Evolutionary conservation across 108 stramenopile species (phyloP).

Genomic region (Mediolabrus comicus): DNA sequence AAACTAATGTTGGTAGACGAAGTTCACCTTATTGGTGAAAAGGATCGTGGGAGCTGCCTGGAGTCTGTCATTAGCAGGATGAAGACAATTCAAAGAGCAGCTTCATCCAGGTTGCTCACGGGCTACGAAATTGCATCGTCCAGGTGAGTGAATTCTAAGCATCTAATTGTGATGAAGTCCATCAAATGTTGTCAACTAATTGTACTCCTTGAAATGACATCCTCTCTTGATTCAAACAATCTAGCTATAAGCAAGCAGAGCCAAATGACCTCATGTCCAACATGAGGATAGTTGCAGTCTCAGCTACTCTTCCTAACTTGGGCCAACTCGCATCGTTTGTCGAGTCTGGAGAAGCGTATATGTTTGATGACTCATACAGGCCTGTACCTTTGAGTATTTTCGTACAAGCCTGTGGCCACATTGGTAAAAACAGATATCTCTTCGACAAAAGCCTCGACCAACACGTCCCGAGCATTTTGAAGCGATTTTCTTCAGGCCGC

Average conservation of each 20-base stretch:
- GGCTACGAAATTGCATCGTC: conserved; percentile 33
- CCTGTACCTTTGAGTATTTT: conserved; percentile 87
- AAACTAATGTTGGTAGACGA: conserved; percentile 94
- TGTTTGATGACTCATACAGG: conserved; percentile 86
- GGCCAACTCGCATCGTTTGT: conserved; percentile 86
- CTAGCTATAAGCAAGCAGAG: conserved; percentile 56
- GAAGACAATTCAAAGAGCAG: conserved; percentile 85
- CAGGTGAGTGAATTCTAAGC: conserved; percentile 20
- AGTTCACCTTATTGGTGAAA: conserved; percentile 92
- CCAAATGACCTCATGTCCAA: conserved; percentile 61
- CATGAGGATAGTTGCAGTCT: conserved; percentile 89
- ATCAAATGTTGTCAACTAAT: neutral
- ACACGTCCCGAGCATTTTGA: conserved; percentile 71
- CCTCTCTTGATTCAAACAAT: neutral
- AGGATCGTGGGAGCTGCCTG: conserved; percentile 80
- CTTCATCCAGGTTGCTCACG: conserved; percentile 23
- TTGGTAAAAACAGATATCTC: conserved; percentile 77
- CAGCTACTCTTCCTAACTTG: conserved; percentile 96
- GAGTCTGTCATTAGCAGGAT: conserved; percentile 89
- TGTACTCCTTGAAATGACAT: neutral
- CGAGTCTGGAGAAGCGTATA: conserved; percentile 76
- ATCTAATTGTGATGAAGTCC: neutral
- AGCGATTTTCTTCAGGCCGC: conserved; percentile 73
- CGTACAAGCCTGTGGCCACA: conserved; percentile 66
- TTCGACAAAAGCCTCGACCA: conserved; percentile 83